Conservation (phyloP, 208 protist genomes). For the Trypanosoma grayi region DNA sequence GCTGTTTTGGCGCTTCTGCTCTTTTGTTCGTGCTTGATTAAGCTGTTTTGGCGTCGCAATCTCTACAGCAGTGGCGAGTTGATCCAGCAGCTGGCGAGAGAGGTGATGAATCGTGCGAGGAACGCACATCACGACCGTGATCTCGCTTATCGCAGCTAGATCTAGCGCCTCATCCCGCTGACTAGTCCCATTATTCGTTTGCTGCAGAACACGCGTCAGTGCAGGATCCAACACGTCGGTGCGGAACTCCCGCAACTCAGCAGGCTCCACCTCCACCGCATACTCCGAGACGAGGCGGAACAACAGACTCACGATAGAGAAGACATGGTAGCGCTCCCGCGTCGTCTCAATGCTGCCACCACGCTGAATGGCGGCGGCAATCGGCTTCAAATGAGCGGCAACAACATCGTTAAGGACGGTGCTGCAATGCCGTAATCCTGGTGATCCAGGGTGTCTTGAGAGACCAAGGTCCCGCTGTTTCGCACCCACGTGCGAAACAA, state of each 20-base stretch:
- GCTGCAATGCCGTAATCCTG: slow-evolving; percentile 36
- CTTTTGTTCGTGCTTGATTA: slow-evolving; percentile 11
- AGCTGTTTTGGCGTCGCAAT: slow-evolving; percentile 10
- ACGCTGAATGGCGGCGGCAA: slow-evolving; percentile 16
- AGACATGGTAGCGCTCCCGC: slow-evolving; percentile 40
- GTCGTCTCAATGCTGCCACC: slow-evolving; percentile 8
- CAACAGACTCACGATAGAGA: slow-evolving; percentile 63
- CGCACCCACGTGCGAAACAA: slow-evolving; percentile 34
- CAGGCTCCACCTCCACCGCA: slow-evolving; percentile 56
- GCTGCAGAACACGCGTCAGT: slow-evolving; percentile 41
- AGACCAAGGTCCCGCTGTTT: slow-evolving; percentile 33
- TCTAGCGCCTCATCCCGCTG: slow-evolving; percentile 22
- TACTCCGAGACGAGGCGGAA: slow-evolving; percentile 50
- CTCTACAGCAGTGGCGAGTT: slow-evolving; percentile 31
- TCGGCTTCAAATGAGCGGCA: slow-evolving; percentile 49
- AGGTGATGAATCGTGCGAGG: slow-evolving; percentile 66
- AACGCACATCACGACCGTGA: slow-evolving; percentile 71
- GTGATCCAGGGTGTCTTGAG: slow-evolving; percentile 35
- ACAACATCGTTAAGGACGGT: slow-evolving; percentile 60
- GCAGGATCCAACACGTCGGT: slow-evolving; percentile 57
- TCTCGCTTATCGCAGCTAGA: slow-evolving; percentile 57
- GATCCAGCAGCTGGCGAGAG: slow-evolving; percentile 33
- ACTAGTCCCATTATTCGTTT: slow-evolving; percentile 1
- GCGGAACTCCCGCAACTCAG: slow-evolving; percentile 52
- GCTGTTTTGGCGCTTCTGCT: slow-evolving; percentile 4